Base-by-base conservation (phyloP, 768 basidiomycete genomes). In the Lentinula detonsa region DNA sequence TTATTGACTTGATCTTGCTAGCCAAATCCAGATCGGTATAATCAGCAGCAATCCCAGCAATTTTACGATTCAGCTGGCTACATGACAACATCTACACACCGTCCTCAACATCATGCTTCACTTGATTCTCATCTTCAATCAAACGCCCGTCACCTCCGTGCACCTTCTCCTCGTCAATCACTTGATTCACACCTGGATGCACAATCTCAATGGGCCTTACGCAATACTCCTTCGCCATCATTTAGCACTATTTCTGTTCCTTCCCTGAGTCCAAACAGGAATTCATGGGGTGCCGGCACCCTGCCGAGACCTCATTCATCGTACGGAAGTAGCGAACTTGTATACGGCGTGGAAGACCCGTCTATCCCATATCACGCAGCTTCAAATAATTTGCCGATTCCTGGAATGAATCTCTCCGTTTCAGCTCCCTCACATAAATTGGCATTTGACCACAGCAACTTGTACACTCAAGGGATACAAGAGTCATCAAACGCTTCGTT, bases 371-470 rank as follows among this genome's bases (percentile, higher is more conserved):
- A 59, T 37, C 43, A 35, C 13, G n/a, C 39, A 35, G 56, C 33
- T 5, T 55, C 56, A n/a, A 39, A 5, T 46, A 48, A 23, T 46
- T n/a, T 57, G 28, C 56, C 56, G 16, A 35, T 59, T 28, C 57
- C 43, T 15, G 28, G 21, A 23, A 42, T 45, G 55, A 56, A 56
- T 40, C 40, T 28, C 68, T 15, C 67, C 63, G 5, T 13, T 67
- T 2, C 61, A 9, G 87, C 87, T 1, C 86, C 90, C 13, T 83
- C 88, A 43, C 85, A 87, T 67, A 85, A 87, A 70, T 80, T 81
- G 51, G 76, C 76, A 9, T 90, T 90, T 58, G 88, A 89, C 72
- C 81, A 86, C 66, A 62, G 72, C 1, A 63, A 75, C 57, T 69
- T 87, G 51, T 87, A 83, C 66, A 76, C 81, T 0, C 70, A 79